Evolutionary conservation across 2,329 filamentous ascomycete genomes (phyloP).

Genomic region (Myriangium duriaei): DNA sequence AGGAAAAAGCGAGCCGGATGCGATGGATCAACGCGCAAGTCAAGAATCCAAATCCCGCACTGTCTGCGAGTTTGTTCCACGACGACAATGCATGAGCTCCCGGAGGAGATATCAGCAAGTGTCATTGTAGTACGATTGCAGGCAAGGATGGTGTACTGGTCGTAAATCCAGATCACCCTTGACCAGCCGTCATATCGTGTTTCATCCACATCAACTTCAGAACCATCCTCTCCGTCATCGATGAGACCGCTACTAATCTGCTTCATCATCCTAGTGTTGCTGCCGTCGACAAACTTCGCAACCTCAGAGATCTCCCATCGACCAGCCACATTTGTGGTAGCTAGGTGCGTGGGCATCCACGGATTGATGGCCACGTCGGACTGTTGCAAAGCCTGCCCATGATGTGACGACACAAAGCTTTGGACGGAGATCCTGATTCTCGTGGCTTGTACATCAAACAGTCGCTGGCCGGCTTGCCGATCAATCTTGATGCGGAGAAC

Average conservation of each 20-base stretch:
- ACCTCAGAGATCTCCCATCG: slow-evolving; percentile 59
- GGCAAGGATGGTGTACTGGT: slow-evolving; percentile 38
- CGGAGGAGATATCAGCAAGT: slow-evolving; percentile 23
- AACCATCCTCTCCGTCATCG: slow-evolving; percentile 10
- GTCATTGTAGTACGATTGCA: slow-evolving; percentile 34
- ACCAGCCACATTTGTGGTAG: slow-evolving; percentile 51
- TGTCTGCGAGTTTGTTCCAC: slow-evolving; percentile 17
- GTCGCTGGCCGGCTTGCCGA: slow-evolving; percentile 8
- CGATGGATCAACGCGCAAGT: slow-evolving; percentile 38
- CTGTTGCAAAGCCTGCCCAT: slow-evolving; percentile 26
- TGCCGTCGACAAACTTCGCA: no score
- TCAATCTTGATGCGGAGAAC: slow-evolving; percentile 35
- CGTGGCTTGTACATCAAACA: not conserved
- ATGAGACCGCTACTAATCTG: slow-evolving; percentile 7
- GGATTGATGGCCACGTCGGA: slow-evolving; percentile 56
- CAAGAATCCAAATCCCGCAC: slow-evolving; percentile 41
- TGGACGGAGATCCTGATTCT: slow-evolving; percentile 2
- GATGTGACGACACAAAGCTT: slow-evolving; percentile 8
- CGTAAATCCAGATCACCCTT: slow-evolving; percentile 35
- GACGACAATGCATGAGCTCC: slow-evolving; percentile 16
- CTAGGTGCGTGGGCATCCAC: slow-evolving; percentile 47
- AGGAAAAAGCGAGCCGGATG: slow-evolving; percentile 43
- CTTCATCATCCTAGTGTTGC: no score
- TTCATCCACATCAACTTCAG: slow-evolving; percentile 25
- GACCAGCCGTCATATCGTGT: slow-evolving; percentile 36